Base-by-base conservation (phyloP, 768 basidiomycete species). In the Pisolithus microcarpus region DNA sequence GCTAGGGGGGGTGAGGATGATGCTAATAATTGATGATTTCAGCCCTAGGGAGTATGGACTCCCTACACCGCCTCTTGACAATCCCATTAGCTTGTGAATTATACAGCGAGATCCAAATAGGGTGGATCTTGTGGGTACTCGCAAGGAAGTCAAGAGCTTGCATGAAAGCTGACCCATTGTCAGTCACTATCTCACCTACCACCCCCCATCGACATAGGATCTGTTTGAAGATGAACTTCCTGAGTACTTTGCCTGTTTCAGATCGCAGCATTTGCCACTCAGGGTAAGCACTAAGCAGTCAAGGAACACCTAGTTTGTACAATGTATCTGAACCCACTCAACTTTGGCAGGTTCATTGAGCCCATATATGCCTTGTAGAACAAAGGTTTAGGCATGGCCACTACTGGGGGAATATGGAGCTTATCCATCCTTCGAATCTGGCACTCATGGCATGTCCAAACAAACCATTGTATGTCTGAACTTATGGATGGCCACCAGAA, bases 241-340 rank as follows among this genome's bases (percentile, higher is more conserved):
- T 52, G 1, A 66, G 24, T 1, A 48, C 40, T 1, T 34, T 8
- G 0, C 30, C 51, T 0, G 51, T 65, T 24, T 67, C 57, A 0
- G 64, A 63, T 18, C 62, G 51, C 1, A 64, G 50, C 66, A 71
- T 70, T 49, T 19, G 52, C 46, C 46, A 73, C 68, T 6, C 72
- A 21, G 6, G 57, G 6, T 52, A 56, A 0, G n/a, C n/a, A n/a
- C n/a, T n/a, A n/a, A n/a, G 43, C 23, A 0, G 50, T 43, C 0
- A 58, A 23, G 1, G 44, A 11, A 1, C 55, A 58, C 0, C 15
- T 5, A 0, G 43, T 52, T 2, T 56, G 21, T 56, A 49, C 23
- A 6, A 49, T 49, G 7, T 49, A 49, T 4, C 37, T 24, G 7
- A 19, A 49, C 1, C 38, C 38, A 0, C 40, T 36, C 2, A n/a